Evolutionary conservation across 1,284 basidiomycete species (phyloP), one percentile per base, ranked within the genome.

Genomic region (Xanthoconium separans): DNA sequence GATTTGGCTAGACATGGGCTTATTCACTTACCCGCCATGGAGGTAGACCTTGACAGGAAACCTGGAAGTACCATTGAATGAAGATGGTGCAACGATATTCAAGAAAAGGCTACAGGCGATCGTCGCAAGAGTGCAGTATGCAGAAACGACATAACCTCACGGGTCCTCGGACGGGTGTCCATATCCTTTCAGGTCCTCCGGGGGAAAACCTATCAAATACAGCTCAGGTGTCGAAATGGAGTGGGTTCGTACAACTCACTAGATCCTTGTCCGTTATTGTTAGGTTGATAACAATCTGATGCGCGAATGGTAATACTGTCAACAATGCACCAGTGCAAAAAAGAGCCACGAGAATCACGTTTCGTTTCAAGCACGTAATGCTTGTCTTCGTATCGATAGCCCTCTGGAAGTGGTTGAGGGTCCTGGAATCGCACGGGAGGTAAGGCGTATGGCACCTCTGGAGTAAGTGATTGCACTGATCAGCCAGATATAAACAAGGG

Each of bases 41-140:
- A 90, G 81, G 68, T 89, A 90, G 6, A 90, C 77, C 54, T 80
- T 84, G 29, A 90, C 87, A 0, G 87, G 84, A 53, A 83, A 80
- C 10, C 69, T 70, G 11, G 65, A 70, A 36, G 72, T 63, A 0
- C 68, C 51, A 4, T 80, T 76, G 61, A 79, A 82, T 0, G 77
- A 74, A 0, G 85, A 83, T 0, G 88, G 88, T 2, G 74, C 63
- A 40, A 82, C 81, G 53, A 91, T 82, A 66, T 91, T 89, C 47
- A 88, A 68, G 61, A 88, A 89, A 39, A 87, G 68, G 2, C 84
- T 85, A 50, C 40, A 16, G 10, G 27, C 20, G 9, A n/a, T 37
- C 15, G 30, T 55, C 18, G 27, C 27, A 54, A 46, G 22, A 47
- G 20, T 18, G 45, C 13, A 39, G 16, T 27, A 16, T 24, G 18